Evolutionary conservation across 805 yeast genomes (phyloP).

Genomic region (Nakazawaea sp.): DNA sequence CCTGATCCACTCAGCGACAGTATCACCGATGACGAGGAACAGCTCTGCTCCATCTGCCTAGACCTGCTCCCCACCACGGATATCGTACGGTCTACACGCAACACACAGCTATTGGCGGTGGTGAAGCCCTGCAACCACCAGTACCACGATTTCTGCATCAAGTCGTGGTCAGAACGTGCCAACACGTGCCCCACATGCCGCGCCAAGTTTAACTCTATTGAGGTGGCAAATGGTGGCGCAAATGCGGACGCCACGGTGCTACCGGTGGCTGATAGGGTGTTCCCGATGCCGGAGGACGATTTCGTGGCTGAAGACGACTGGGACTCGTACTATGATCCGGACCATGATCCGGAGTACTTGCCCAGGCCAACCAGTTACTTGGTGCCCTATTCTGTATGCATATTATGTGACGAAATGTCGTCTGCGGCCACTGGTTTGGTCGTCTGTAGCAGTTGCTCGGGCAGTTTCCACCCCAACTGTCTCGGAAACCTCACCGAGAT

Average conservation of each 20-base stretch:
- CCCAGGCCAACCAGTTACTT: slow-evolving; percentile 3
- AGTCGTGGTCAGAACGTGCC: slow-evolving; percentile 27
- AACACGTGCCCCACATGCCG: slow-evolving; percentile 30
- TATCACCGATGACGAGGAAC: slow-evolving; percentile 11
- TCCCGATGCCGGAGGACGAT: slow-evolving; percentile 16
- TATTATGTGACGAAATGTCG: slow-evolving; percentile 23
- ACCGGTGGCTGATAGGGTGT: slow-evolving; percentile 18
- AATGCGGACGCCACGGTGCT: slow-evolving; percentile 10
- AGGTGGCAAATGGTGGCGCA: slow-evolving; percentile 12
- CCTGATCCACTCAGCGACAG: too few species aligned
- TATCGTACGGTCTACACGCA: slow-evolving; percentile 16
- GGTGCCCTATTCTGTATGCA: slow-evolving; percentile 18
- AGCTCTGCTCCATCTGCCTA: slow-evolving; percentile 25
- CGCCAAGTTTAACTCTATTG: slow-evolving; percentile 17
- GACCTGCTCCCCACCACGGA: slow-evolving; percentile 18
- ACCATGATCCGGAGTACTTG: slow-evolving; percentile 9
- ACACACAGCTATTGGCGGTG: slow-evolving; percentile 18
- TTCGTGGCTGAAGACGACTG: slow-evolving; percentile 5
- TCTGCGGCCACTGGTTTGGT: slow-evolving; percentile 18
- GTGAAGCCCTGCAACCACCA: slow-evolving; percentile 26
- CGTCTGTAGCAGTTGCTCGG: slow-evolving; percentile 24
- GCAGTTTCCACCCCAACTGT: slow-evolving; percentile 25
- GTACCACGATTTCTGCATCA: slow-evolving; percentile 28
- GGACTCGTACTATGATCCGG: not conserved
- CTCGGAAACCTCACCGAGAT: slow-evolving; percentile 17